Conservation (phyloP, 352 stramenopile genomes). For the Pythium vanterpoolii region DNA sequence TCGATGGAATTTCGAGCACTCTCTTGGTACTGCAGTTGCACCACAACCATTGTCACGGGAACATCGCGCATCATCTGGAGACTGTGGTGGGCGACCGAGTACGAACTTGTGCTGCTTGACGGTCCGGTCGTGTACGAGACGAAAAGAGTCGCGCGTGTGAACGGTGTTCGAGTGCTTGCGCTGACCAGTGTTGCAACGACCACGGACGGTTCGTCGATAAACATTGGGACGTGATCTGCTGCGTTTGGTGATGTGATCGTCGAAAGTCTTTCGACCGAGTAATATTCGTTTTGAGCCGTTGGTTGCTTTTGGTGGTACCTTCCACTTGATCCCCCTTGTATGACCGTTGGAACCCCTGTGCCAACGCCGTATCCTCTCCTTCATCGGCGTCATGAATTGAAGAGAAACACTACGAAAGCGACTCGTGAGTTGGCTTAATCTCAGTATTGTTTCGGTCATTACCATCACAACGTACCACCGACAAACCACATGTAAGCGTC, state of each 20-base stretch:
- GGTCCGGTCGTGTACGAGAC: constrained; percentile 1
- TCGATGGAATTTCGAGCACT: neutral
- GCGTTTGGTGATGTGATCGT: neutral
- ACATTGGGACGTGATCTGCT: too few species aligned
- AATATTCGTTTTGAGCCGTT: too few species aligned
- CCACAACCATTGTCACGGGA: neutral
- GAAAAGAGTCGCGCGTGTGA: neutral
- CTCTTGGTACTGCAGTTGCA: neutral
- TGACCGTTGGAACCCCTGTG: too few species aligned
- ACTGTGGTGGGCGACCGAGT: constrained; percentile 1
- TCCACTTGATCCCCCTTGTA: too few species aligned
- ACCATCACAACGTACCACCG: too few species aligned
- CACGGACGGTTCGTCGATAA: neutral
- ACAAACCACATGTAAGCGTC: too few species aligned
- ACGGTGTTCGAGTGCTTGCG: neutral
- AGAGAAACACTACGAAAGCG: too few species aligned
- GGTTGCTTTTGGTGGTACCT: too few species aligned
- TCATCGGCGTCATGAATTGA: too few species aligned
- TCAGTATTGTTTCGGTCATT: too few species aligned
- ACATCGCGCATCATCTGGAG: neutral
- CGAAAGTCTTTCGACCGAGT: neutral
- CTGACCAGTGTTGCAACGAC: neutral
- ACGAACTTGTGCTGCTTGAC: constrained; percentile 4
- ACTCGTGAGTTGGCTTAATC: too few species aligned
- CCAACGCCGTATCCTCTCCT: too few species aligned